Conservation (phyloP, 768 basidiomycete genomes). For the Macrolepiota fuliginosa region DNA sequence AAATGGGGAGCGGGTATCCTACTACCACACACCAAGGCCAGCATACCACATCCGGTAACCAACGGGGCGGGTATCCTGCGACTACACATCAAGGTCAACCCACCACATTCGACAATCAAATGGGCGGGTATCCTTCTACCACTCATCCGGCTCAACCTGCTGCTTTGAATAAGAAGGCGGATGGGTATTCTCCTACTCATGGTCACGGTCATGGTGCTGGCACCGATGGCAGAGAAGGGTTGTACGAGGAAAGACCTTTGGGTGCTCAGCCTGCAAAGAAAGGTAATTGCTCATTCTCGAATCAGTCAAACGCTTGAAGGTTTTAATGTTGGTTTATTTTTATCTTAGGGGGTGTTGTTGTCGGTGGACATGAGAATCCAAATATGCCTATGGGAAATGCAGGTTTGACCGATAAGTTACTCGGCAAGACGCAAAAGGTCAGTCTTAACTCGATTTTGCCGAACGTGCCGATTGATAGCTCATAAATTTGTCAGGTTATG, state of each 20-base stretch:
- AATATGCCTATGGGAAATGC: constrained; percentile 38
- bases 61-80: no score
- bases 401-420: constrained; percentile 46
- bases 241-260: constrained; percentile 6
- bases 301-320: neutral
- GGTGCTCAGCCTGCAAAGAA: constrained; percentile 1
- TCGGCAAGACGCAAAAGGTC: constrained; percentile 61
- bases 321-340: neutral
- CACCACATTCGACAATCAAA: no score
- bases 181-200: no score
- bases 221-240: neutral
- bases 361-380: constrained; percentile 25
- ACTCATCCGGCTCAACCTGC: no score
- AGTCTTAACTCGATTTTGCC: neutral
- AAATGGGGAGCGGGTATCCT: no score
- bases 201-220: neutral
- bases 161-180: no score
- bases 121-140: no score
- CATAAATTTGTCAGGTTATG: constrained; percentile 20
- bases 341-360: constrained; percentile 30
- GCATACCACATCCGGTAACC: no score
- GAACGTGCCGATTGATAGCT: neutral
- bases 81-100: no score
- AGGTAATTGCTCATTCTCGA: constrained; percentile 1
- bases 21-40: no score